phyloP scores from a whole-genome alignment of 2,329 filamentous ascomycete species.

The Alternaria sp. region DNA sequence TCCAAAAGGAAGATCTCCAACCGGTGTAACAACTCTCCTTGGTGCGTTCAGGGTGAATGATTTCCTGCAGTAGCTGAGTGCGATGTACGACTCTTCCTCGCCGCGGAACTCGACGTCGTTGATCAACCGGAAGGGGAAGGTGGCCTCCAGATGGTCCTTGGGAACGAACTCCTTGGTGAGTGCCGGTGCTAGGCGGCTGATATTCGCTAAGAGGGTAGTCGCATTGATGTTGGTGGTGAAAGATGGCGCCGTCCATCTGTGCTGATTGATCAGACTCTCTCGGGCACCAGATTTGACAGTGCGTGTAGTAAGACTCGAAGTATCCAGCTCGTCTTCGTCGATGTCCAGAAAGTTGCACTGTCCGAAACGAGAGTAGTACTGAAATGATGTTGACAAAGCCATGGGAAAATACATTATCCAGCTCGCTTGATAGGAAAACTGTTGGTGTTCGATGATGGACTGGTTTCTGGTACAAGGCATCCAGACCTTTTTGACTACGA shows the following conservation, averaged over 20 bases:
- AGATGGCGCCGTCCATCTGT: conserved; percentile 3
- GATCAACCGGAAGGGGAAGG: conserved; percentile 49
- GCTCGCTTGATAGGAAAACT: neutral
- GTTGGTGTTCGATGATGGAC: neutral
- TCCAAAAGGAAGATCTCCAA: conserved; percentile 43
- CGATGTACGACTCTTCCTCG: conserved; percentile 50
- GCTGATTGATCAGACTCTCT: conserved; percentile 26
- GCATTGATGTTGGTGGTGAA: conserved; percentile 24
- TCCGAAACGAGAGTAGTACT: conserved; percentile 25
- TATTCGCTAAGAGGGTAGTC: conserved; percentile 31
- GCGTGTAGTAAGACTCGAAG: conserved; percentile 32
- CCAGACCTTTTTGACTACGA: conserved; percentile 12
- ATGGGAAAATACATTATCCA: conserved; percentile 24
- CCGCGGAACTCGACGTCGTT: conserved; percentile 38
- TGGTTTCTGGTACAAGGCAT: conserved; percentile 11
- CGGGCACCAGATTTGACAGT: conserved; percentile 26
- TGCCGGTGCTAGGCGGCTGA: conserved; percentile 35
- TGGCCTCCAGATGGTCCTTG: conserved; percentile 25
- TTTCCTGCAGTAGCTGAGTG: conserved; percentile 54
- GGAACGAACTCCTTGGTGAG: conserved; percentile 41
- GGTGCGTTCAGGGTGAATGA: conserved; percentile 33
- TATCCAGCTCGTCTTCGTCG: conserved; percentile 41
- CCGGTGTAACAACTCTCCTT: conserved; percentile 28
- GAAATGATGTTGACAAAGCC: conserved; percentile 17
- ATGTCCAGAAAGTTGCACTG: conserved; percentile 40